phyloP scores from a whole-genome alignment of 306 rosid species.

The Clitoria ternatea region DNA sequence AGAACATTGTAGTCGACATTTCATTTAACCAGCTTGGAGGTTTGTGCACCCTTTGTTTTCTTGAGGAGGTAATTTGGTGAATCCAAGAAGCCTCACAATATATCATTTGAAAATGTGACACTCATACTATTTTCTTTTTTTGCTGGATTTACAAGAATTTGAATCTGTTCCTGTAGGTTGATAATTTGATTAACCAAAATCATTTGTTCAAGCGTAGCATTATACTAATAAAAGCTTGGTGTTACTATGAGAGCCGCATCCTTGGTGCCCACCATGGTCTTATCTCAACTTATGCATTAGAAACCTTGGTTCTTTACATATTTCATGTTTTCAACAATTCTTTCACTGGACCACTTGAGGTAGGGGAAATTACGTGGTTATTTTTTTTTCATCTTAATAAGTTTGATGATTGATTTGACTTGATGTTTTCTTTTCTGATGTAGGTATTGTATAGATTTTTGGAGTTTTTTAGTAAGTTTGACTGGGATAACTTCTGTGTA shows the following conservation, averaged over 20 bases:
- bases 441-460: slow-evolving; percentile 94
- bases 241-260: slow-evolving; percentile 97
- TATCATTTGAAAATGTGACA: slow-evolving; percentile 6
- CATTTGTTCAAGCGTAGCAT: slow-evolving; percentile 98
- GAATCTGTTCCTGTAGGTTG: slow-evolving; percentile 61
- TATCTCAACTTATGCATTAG: slow-evolving; percentile 95
- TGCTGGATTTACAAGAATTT: slow-evolving; percentile 24
- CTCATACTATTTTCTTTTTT: not conserved
- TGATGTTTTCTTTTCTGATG: slow-evolving; percentile 10
- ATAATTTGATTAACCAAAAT: slow-evolving; percentile 72
- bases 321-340: slow-evolving; percentile 94
- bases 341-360: slow-evolving; percentile 99
- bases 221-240: slow-evolving; percentile 98
- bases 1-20: slow-evolving; percentile 98
- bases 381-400: slow-evolving; percentile 17
- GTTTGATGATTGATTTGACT: slow-evolving; percentile 22
- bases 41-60: slow-evolving; percentile 96
- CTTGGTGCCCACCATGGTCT: slow-evolving; percentile 99
- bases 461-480: slow-evolving; percentile 96
- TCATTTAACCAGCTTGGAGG: slow-evolving; percentile 99
- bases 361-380: slow-evolving; percentile 22
- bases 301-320: slow-evolving; percentile 97
- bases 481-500: slow-evolving; percentile 97
- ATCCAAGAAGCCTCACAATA: slow-evolving; percentile 2
- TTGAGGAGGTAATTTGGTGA: slow-evolving; percentile 72